Conservation (phyloP, 331 rosid genomes). For the Acacia pycnantha region DNA sequence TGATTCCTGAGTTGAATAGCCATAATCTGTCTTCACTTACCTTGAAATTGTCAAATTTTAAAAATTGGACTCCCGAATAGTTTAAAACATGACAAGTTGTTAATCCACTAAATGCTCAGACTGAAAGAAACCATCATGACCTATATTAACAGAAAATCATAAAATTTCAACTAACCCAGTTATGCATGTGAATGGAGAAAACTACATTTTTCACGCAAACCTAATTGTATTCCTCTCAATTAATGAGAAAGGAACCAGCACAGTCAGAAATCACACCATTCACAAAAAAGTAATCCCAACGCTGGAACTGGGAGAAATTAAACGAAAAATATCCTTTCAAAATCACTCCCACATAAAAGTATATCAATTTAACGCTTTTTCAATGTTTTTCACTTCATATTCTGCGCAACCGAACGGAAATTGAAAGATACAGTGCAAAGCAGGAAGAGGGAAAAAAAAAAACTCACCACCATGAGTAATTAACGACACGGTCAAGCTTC, state of each 20-base stretch:
- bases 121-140: too few species aligned
- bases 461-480: constrained; percentile 78
- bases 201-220: not conserved
- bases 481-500: constrained; percentile 56
- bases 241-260: constrained; percentile 10
- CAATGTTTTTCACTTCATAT: not conserved
- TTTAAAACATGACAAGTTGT: not conserved
- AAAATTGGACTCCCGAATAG: not conserved
- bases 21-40: not conserved
- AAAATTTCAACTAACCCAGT: not conserved
- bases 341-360: not conserved
- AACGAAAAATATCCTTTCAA: not conserved
- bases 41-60: not conserved
- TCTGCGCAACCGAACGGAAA: constrained; percentile 24
- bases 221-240: not conserved
- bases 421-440: not conserved
- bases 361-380: not conserved
- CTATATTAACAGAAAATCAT: not conserved
- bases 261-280: not conserved
- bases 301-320: not conserved
- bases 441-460: not conserved
- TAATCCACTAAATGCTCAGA: not conserved
- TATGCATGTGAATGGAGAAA: constrained; percentile 3
- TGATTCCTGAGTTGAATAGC: not conserved
- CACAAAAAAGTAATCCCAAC: not conserved